Base-by-base conservation (phyloP, 495 filamentous ascomycete species). In the Penicillium antarcticum region DNA sequence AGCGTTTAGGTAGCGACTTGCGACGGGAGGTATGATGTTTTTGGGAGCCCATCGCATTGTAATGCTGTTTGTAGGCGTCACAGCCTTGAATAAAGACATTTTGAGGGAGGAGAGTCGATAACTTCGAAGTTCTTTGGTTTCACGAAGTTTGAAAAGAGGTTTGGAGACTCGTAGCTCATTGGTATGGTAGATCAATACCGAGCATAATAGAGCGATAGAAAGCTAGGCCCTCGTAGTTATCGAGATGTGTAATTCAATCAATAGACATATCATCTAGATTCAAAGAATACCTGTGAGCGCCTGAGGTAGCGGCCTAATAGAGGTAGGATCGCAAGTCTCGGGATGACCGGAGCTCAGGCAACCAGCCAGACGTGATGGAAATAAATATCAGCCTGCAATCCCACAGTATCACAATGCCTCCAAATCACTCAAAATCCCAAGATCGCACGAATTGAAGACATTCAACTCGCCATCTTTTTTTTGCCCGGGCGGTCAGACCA, bases 1-100 rank as follows among this genome's bases (percentile, higher is more conserved):
- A 32, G 60, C 39, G 4, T 23, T 42, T 0, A 73, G 19, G 45
- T 72, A 73, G 23, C 72, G 70, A 12, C 24, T 5, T 34, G 70
- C 72, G 39, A 73, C 48, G 2, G 61, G 57, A 21, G 70, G 53
- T 9, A 58, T 61, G 11, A 55, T 34, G 24, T 52, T n/a, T 37
- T 56, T 53, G 14, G 52, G 40, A 23, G 23, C 41, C 52, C 68
- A 73, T 29, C 59, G 57, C 31, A 72, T 11, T 12, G 46, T 34
- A 23, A 71, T 56, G 16, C 48, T 51, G 4, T 43, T 53, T 7
- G 61, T 58, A 37, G 53, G 40, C 2, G 35, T 34, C 12, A 48
- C 11, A 11, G 53, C 13, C 45, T 61, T 70, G 26, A 29, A 29
- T 29, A 29, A 4, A 29, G 26, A 29, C 58, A 62, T 63, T 42